Base-by-base conservation (phyloP, 257 asterid species). In the Lavandula angustifolia region DNA sequence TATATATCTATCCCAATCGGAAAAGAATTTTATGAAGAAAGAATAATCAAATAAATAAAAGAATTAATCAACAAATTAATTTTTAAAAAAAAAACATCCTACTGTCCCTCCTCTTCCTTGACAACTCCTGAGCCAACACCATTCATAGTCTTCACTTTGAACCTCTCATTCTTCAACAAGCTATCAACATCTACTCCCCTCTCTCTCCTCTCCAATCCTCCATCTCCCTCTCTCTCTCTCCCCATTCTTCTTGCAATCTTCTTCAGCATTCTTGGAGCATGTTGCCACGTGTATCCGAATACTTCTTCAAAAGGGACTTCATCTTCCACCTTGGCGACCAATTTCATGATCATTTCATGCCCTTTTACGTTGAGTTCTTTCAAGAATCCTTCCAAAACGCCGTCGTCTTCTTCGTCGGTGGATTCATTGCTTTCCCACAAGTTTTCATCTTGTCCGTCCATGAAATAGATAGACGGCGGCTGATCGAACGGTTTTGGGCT, bases 141-240 rank as follows among this genome's bases (percentile, higher is more conserved):
- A 53, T 74, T 67, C 7, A 71, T 51, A 12, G 66, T 57, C 41
- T 59, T 74, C 18, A 78, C 76, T 46, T 66, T 79, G 72, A 79
- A 76, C 13, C 81, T 57, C 41, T 67, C 81, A 52, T 71, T 60
- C 56, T 29, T 79, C 3, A 51, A 6, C 35, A 10, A 29, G 38
- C 3, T 5, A 16, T 40, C 76, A 32, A 12, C 65, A 12, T 33
- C 57, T 6, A 54, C 4, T 16, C 71, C 79, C 56, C 81, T 76
- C 43, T 73, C 77, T 33, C 3, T 22, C 12, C 4, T 9, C 40
- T 12, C 47, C 2, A 4, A 14, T 41, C 14, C 64, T 46, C 10
- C 68, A 22, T 14, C 70, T 6, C n/a, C 60, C 8, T 13, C 62
- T 8, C 11, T 7, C n/a, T 29, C 51, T 11, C 6, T 10, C 29